phyloP scores from a whole-genome alignment of 495 filamentous ascomycete species.

The Astrothelium macrocarpum region DNA sequence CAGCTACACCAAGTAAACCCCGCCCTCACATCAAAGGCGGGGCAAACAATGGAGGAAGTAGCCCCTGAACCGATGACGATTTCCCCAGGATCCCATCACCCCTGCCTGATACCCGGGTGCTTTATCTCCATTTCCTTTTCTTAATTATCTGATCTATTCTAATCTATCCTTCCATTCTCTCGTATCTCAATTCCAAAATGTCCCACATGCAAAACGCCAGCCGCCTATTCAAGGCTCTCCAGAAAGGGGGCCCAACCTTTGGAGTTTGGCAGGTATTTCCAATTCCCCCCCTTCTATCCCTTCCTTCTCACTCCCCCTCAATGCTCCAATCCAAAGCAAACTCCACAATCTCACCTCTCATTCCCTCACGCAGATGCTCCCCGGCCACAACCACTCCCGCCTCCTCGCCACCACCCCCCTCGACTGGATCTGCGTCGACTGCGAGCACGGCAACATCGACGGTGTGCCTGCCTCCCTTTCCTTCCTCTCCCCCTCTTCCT shows the following conservation, averaged over 20 bases:
- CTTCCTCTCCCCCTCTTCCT: neutral
- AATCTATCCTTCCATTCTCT: neutral
- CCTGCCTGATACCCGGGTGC: no score
- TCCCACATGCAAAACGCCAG: constrained; percentile 55
- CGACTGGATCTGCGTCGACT: constrained; percentile 70
- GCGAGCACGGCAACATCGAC: constrained; percentile 70
- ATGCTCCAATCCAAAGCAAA: no score
- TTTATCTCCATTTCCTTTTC: no score
- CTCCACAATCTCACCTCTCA: neutral
- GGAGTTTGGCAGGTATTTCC: constrained; percentile 43
- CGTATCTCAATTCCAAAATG: neutral
- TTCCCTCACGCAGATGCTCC: constrained; percentile 47
- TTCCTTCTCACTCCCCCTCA: no score
- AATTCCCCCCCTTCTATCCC: neutral
- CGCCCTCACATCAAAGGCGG: neutral
- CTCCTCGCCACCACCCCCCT: constrained; percentile 49
- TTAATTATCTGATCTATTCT: no score
- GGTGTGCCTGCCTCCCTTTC: constrained; percentile 35
- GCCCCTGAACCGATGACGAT: neutral
- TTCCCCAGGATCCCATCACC: no score
- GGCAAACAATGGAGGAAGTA: neutral
- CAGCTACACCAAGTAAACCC: neutral
- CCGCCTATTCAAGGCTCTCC: constrained; percentile 49
- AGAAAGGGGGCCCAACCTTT: constrained; percentile 47
- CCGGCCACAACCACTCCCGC: constrained; percentile 61